Evolutionary conservation across 345 rosid genomes (phyloP), one percentile per base, ranked within the genome.

Genomic region (Arabidopsis suecica): DNA sequence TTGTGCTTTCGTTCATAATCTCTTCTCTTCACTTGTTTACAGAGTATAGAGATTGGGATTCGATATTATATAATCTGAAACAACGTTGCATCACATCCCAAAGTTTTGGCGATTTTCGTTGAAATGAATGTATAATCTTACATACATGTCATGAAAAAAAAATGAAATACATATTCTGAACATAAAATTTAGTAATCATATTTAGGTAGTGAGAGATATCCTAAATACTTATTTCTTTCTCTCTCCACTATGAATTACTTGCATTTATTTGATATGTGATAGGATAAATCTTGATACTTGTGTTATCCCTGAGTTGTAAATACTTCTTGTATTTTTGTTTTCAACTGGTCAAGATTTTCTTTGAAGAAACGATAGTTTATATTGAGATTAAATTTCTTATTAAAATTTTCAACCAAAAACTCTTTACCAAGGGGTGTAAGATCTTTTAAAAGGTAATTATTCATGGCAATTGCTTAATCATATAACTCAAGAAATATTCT

Each of bases 81-180:
- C 20, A 61, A 2, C 6, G 34, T 40, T 18, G 18, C 65, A 61
- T 61, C 49, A 61, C 18, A 23, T 40, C 50, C 50, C 51, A 61
- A 25, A 16, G 4, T 1, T 60, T 1, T 4, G 45, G 45, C 1
- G 12, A 8, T 9, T 34, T 1, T 36, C 3, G 30, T 28, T 28
- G 30, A n/a, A 58, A 37, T 1, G 23, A 9, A 1, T 20, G 6
- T 9, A 10, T n/a, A 1, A 16, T 34, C 9, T 11, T 60, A 20
- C 47, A 37, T 36, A 9, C 47, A n/a, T 60, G 25, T 16, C 4
- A 23, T 28, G 0, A 28, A 28, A 28, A 16, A 16, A 16, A 16
- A 16, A 16, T 16, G 18, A 16, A 16, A 16, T 16, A 16, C 18
- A 16, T 16, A 16, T 16, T 16, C 18, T 16, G 18, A 16, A 16